Conservation (phyloP, 768 basidiomycete genomes). For the Tylopilus sp. region DNA sequence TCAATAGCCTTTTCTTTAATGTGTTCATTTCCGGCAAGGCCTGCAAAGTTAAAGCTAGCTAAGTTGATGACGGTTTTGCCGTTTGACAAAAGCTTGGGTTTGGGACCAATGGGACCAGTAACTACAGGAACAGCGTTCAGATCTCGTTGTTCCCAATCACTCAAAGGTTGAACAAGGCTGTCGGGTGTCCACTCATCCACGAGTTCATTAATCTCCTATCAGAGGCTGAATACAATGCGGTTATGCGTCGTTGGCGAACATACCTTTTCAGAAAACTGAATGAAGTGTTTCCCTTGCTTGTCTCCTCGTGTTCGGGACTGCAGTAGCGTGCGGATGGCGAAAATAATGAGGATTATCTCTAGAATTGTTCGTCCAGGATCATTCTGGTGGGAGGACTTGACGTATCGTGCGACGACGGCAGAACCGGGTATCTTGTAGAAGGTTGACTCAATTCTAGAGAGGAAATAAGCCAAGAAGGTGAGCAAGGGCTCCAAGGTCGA, state of each 20-base stretch:
- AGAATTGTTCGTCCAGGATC: conserved; percentile 91
- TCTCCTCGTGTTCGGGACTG: conserved; percentile 89
- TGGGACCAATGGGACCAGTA: conserved; percentile 75
- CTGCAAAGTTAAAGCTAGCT: conserved; percentile 88
- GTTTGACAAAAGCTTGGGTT: conserved; percentile 68
- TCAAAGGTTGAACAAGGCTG: conserved; percentile 65
- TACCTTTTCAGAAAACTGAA: conserved; percentile 89
- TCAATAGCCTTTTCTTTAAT: conserved; percentile 86
- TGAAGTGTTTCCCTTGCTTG: conserved; percentile 80
- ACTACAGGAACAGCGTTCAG: conserved; percentile 76
- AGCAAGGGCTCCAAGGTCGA: conserved; percentile 53
- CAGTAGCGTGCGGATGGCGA: conserved; percentile 86
- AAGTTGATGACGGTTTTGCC: conserved; percentile 83
- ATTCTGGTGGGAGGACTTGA: conserved; percentile 92
- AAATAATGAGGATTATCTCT: conserved; percentile 83
- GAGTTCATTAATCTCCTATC: conserved; percentile 92
- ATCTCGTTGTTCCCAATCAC: conserved; percentile 57
- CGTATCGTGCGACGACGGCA: conserved; percentile 82
- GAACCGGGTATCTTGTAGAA: conserved; percentile 82
- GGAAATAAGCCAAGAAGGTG: conserved; percentile 57
- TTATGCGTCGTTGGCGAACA: conserved; percentile 7
- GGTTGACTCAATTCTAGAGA: conserved; percentile 55
- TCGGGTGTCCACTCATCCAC: conserved; percentile 95
- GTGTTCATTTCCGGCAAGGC: conserved; percentile 81
- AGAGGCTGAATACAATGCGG: neutral